These are phyloP conservation scores for Camelina laxa DNA, from an alignment of 345 rosid species.

Conservation along the genomic window DNA sequence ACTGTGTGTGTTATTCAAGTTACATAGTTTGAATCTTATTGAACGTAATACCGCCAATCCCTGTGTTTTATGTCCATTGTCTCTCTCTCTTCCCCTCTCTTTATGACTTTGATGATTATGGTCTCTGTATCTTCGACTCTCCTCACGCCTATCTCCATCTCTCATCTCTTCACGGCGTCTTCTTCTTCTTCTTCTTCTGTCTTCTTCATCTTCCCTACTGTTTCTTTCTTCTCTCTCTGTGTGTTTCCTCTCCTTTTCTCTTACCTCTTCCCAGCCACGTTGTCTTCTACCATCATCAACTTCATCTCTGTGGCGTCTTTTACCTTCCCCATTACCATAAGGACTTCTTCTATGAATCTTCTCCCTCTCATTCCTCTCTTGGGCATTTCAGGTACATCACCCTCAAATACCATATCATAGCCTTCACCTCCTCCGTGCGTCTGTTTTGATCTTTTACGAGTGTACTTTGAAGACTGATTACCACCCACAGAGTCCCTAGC, in stretches of 20 bases:
- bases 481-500: conserved; percentile 45
- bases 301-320: conserved; percentile 41
- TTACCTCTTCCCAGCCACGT: conserved; percentile 34
- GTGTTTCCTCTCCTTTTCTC: conserved; percentile 21
- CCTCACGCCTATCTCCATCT: conserved; percentile 26
- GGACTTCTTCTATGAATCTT: conserved; percentile 39
- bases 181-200: conserved; percentile 10
- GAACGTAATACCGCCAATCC: neutral
- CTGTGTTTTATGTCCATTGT: neutral
- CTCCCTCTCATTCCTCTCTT: neutral
- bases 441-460: conserved; percentile 31
- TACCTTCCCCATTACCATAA: conserved; percentile 31
- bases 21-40: too few relatives aligned
- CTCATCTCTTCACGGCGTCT: conserved; percentile 24
- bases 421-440: conserved; percentile 53
- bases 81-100: conserved; percentile 38
- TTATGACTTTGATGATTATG: conserved; percentile 36
- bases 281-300: neutral
- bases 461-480: conserved; percentile 43
- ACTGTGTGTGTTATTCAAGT: too few relatives aligned
- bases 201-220: conserved; percentile 30
- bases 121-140: conserved; percentile 18
- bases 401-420: conserved; percentile 27
- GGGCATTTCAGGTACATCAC: conserved; percentile 28
- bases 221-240: conserved; percentile 32